Base-by-base conservation (phyloP, 495 filamentous ascomycete species). In the Trypethelium eluteriae region DNA sequence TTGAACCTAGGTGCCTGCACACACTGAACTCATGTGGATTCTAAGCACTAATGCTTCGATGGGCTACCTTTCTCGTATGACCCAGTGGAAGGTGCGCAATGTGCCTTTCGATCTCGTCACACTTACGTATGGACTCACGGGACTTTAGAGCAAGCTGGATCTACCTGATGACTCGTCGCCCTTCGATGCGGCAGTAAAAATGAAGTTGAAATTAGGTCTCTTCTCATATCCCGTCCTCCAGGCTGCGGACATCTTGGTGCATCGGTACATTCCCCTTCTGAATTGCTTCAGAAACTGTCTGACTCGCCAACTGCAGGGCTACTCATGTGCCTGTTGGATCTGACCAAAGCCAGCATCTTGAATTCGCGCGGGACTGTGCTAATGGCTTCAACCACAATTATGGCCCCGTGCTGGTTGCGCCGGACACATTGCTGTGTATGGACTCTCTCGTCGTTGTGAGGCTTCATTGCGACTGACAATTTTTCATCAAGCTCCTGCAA, bases 221-320 rank as follows among this genome's bases (percentile, higher is more conserved):
- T 96, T 96, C 79, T 94, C 92, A 10, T 98, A 98, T 73, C 94
- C 94, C 14, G 91, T 98, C 34, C 84, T 98, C 12, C 93, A 97
- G 74, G 93, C 94, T 38, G 94, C 95, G 39, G 94, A 98, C 76
- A 90, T 98, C 56, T 83, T 98, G 35, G 81, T 96, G 14, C 90
- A 98, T 57, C 50, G 53, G 53, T 59, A 59, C 18, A 25, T 14
- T 50, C 5, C 38, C 47, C n/a, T 12, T 68, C 39, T 44, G 6
- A 47, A 47, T 32, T 34, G 38, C 7, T 34, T 7, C 32, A 9
- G 14, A 59, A 14, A 11, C 39, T 16, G n/a, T 47, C 53, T 36
- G 56, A 39, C 64, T 39, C 50, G 62, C 62, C 64, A 34, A 68
- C 35, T 50, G 68, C 50, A 88, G 88, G 46, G 85, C 93, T 47